Conservation (phyloP, 371 early-diverging fungal species). For the Mortierella sp. region DNA sequence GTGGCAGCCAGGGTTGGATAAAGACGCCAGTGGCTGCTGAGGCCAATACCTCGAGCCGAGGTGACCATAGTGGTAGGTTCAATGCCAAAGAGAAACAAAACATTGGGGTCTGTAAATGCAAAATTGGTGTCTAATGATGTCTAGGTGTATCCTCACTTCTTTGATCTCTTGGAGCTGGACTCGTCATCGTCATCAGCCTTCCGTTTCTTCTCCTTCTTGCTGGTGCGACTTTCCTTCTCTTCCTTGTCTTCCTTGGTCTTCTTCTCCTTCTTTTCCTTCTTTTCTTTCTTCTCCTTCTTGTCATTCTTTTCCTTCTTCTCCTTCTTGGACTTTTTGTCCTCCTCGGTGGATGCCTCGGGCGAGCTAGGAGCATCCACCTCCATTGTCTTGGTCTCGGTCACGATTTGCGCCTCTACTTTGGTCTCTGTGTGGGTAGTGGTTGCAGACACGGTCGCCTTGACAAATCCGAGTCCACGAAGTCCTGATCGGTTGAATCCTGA, state of each 20-base stretch:
- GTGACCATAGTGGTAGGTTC: too few species aligned
- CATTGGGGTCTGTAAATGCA: too few species aligned
- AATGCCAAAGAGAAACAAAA: too few species aligned
- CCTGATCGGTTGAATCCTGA: slow-evolving; percentile 36
- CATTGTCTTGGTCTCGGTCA: slow-evolving; percentile 11
- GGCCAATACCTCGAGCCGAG: too few species aligned
- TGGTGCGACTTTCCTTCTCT: slow-evolving; percentile 40
- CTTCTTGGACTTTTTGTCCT: slow-evolving; percentile 42
- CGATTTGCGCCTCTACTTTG: slow-evolving; percentile 29
- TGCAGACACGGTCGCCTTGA: slow-evolving; percentile 45
- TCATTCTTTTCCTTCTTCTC: slow-evolving; percentile 29
- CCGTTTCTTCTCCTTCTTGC: slow-evolving; percentile 28
- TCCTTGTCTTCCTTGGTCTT: slow-evolving; percentile 34
- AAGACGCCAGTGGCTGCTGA: too few species aligned
- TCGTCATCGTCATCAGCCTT: slow-evolving; percentile 25
- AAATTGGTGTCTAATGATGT: too few species aligned
- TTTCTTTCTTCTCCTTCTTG: slow-evolving; percentile 44
- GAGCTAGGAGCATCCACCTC: neutral
- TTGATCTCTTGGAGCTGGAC: slow-evolving; percentile 37
- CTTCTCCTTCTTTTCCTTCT: slow-evolving; percentile 26
- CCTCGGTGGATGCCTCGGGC: slow-evolving; percentile 10
- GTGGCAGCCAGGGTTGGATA: too few species aligned
- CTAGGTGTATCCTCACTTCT: too few species aligned
- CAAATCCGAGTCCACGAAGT: slow-evolving; percentile 47
- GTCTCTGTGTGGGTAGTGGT: slow-evolving; percentile 47